Conservation (phyloP, 208 protist species). For the Trypanosoma platydactyli region DNA sequence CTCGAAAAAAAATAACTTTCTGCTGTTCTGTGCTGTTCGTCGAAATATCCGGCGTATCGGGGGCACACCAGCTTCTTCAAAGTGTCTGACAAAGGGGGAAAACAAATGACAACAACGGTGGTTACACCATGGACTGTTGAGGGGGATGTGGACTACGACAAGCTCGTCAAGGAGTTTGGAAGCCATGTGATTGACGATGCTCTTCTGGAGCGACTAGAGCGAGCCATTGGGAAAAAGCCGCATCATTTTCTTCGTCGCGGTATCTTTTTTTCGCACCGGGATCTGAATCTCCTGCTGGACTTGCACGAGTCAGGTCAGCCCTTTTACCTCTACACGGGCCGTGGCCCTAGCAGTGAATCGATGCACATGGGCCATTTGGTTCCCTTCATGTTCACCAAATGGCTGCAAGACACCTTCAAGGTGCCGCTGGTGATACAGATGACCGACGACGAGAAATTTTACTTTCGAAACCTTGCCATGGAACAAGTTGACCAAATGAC, state of each 20-base stretch:
- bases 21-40: neutral
- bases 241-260: constrained; percentile 92
- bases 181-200: constrained; percentile 78
- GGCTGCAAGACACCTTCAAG: constrained; percentile 99
- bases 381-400: constrained; percentile 99
- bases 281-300: constrained; percentile 97
- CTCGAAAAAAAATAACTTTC: no score
- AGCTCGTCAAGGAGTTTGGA: constrained; percentile 93
- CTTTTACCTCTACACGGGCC: constrained; percentile 99
- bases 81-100: neutral
- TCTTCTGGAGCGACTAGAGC: constrained; percentile 87
- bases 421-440: constrained; percentile 99
- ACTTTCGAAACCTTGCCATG: constrained; percentile 96
- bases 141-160: constrained; percentile 94
- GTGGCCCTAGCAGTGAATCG: constrained; percentile 97
- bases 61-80: neutral
- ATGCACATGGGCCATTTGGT: constrained; percentile 99
- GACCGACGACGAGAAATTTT: constrained; percentile 99
- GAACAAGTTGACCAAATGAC: constrained; percentile 93
- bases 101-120: constrained; percentile 37
- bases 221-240: constrained; percentile 78
- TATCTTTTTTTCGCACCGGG: constrained; percentile 99
- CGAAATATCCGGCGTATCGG: neutral
- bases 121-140: constrained; percentile 93
- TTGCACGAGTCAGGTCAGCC: constrained; percentile 94